Evolutionary conservation across 345 rosid species (phyloP).

Genomic region (Salix purpurea): DNA sequence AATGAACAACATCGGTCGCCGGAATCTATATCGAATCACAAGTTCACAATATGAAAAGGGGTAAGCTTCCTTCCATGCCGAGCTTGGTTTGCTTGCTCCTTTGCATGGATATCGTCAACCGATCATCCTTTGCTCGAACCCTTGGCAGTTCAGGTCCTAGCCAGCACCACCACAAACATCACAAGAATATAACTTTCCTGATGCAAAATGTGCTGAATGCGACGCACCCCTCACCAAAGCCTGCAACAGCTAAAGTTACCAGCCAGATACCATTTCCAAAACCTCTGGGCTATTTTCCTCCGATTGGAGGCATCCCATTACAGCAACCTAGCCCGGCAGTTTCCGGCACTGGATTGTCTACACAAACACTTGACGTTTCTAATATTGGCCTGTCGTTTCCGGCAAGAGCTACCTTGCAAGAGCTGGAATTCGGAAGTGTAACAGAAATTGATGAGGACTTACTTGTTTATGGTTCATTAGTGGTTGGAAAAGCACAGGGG

Average conservation of each 20-base stretch:
- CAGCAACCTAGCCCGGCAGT: constrained; percentile 21
- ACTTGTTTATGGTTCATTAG: constrained; percentile 16
- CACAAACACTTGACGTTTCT: constrained; percentile 29
- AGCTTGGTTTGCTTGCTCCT: constrained; percentile 10
- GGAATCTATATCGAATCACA: not conserved
- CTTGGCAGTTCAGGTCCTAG: constrained; percentile 15
- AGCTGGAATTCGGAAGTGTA: constrained; percentile 40
- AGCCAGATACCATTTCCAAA: constrained; percentile 43
- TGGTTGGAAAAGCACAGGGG: constrained; percentile 48
- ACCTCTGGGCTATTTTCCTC: constrained; percentile 47
- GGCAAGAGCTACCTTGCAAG: constrained; percentile 40
- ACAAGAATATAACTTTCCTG: constrained; percentile 35
- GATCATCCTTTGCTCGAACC: constrained; percentile 35
- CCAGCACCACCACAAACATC: constrained; percentile 12
- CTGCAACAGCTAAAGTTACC: constrained; percentile 24
- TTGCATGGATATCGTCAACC: constrained; percentile 12
- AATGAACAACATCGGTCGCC: not conserved
- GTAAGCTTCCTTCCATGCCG: constrained; percentile 5
- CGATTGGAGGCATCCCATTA: constrained; percentile 42
- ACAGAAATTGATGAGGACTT: constrained; percentile 36
- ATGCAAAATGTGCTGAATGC: constrained; percentile 43
- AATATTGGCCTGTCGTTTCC: constrained; percentile 33
- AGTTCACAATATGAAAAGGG: constrained; percentile 1
- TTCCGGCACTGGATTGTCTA: constrained; percentile 13
- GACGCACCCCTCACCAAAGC: constrained; percentile 21